phyloP scores from a whole-genome alignment of 768 basidiomycete genomes.

The Tubosaeta sp. region DNA sequence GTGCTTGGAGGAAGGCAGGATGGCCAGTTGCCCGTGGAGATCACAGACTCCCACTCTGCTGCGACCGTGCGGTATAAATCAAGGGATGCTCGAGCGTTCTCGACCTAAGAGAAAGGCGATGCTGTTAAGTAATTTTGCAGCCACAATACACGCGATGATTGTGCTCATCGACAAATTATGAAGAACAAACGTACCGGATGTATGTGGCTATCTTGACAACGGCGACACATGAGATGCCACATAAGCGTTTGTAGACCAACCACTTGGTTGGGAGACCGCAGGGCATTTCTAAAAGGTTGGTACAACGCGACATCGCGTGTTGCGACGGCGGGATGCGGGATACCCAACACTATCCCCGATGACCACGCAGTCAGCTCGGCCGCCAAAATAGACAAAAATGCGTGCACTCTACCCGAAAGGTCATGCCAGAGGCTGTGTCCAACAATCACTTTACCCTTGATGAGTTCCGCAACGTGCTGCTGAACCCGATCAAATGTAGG shows the following conservation, averaged over 20 bases:
- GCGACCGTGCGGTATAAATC: conserved; percentile 55
- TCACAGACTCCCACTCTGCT: conserved; percentile 61
- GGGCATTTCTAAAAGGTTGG: conserved; percentile 70
- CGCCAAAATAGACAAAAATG: not conserved
- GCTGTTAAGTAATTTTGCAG: conserved; percentile 11
- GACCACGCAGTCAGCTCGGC: conserved; percentile 12
- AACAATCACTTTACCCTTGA: conserved; percentile 68
- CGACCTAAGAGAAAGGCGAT: conserved; percentile 44
- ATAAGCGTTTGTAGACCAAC: conserved; percentile 75
- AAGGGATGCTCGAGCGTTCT: conserved; percentile 64
- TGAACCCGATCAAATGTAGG: conserved; percentile 63
- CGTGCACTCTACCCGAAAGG: conserved; percentile 53
- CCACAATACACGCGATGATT: conserved; percentile 1
- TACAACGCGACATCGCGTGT: conserved; percentile 82
- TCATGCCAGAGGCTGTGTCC: conserved; percentile 82
- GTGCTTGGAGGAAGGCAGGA: conserved; percentile 70
- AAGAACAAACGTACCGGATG: conserved; percentile 56
- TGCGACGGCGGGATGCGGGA: conserved; percentile 71
- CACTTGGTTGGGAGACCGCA: conserved; percentile 61
- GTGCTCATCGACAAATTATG: not conserved
- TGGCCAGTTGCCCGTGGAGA: conserved; percentile 67
- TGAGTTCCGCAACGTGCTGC: conserved; percentile 55
- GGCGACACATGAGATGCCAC: conserved; percentile 79
- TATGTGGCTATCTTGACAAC: conserved; percentile 66
- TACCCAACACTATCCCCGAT: conserved; percentile 58